These are phyloP conservation scores for Mycena amicta DNA, from an alignment of 768 basidiomycete species.

Conservation along the genomic window DNA sequence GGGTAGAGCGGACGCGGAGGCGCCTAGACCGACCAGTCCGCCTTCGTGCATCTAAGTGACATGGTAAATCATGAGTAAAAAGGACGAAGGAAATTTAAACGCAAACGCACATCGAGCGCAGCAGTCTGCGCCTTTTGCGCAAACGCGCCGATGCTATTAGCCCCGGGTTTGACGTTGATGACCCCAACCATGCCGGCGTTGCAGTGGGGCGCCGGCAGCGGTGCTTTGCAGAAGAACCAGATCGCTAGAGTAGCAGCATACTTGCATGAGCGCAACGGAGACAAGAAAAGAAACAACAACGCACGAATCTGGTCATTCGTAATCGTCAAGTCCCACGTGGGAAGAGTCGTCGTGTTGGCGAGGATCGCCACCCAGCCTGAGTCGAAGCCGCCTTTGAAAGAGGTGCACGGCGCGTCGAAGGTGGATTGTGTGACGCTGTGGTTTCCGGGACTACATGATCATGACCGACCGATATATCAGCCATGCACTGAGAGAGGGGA, in stretches of 20 bases:
- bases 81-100: background rate
- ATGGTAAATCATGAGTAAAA: background rate
- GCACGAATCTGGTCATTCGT: slow-evolving; percentile 48
- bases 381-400: slow-evolving; percentile 50
- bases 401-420: slow-evolving; percentile 48
- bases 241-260: slow-evolving; percentile 38
- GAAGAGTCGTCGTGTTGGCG: slow-evolving; percentile 24
- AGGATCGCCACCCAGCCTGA: slow-evolving; percentile 54
- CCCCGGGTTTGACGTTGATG: slow-evolving; percentile 51
- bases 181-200: slow-evolving; percentile 49
- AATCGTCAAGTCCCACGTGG: slow-evolving; percentile 54
- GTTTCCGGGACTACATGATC: slow-evolving; percentile 55
- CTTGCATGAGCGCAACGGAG: slow-evolving; percentile 21
- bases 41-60: slow-evolving; percentile 41
- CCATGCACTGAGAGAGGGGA: too few species aligned
- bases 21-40: slow-evolving; percentile 47
- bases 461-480: too few species aligned
- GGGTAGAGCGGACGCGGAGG: slow-evolving; percentile 47
- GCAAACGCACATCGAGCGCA: slow-evolving; percentile 37
- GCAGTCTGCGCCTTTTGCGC: slow-evolving; percentile 33
- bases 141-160: slow-evolving; percentile 43
- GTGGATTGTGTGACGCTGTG: slow-evolving; percentile 57
- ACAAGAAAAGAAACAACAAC: slow-evolving; percentile 18
- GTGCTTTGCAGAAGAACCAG: slow-evolving; percentile 63
- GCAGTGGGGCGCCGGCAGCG: slow-evolving; percentile 46